phyloP scores from a whole-genome alignment of 2,329 filamentous ascomycete species.

The Sporothrix brasiliensis region DNA sequence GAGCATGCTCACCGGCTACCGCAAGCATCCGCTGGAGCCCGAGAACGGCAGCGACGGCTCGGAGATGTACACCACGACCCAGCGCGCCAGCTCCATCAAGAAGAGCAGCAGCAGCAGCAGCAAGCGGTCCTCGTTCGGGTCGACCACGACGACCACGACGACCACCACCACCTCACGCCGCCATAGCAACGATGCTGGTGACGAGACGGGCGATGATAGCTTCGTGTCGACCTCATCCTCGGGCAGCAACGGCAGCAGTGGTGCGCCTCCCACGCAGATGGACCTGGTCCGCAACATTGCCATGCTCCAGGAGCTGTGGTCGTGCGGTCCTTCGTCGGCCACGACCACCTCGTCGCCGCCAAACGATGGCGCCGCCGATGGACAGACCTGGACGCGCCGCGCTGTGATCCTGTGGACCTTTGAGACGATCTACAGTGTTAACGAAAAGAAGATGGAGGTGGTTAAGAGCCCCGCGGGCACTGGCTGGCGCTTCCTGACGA shows the following conservation, averaged over 20 bases:
- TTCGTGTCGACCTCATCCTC: constrained; percentile 37
- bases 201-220: constrained; percentile 38
- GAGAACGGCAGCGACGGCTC: constrained; percentile 33
- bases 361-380: neutral
- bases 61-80: constrained; percentile 24
- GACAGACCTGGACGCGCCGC: constrained; percentile 57
- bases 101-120: constrained; percentile 27
- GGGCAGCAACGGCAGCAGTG: constrained; percentile 37
- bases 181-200: constrained; percentile 38
- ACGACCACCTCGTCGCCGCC: constrained; percentile 35
- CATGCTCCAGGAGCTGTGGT: constrained; percentile 70
- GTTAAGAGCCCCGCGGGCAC: constrained; percentile 58
- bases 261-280: constrained; percentile 49
- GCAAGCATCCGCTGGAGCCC: constrained; percentile 45
- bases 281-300: constrained; percentile 63
- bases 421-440: constrained; percentile 52
- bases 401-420: constrained; percentile 67
- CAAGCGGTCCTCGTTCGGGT: constrained; percentile 36
- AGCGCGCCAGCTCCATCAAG: constrained; percentile 24
- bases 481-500: constrained; percentile 64
- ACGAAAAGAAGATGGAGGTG: constrained; percentile 49
- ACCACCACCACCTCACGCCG: constrained; percentile 30
- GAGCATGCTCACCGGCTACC: constrained; percentile 59
- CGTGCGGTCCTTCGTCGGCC: constrained; percentile 49
- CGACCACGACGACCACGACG: constrained; percentile 28